Evolutionary conservation across 495 filamentous ascomycete genomes (phyloP), one percentile per base, ranked within the genome.

Genomic region (Penicillium tannophilum): DNA sequence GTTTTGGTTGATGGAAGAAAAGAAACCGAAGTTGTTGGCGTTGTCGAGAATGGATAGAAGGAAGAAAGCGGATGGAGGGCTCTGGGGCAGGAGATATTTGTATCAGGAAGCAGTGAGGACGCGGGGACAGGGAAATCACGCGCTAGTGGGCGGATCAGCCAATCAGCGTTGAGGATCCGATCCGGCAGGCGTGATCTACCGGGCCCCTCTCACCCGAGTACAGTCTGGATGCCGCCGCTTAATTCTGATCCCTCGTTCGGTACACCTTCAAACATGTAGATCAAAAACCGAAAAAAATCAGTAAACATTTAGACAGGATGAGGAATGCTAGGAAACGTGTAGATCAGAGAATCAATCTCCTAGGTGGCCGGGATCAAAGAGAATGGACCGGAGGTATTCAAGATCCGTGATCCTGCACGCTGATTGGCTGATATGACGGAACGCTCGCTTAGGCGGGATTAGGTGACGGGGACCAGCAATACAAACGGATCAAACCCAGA

Each of bases 11-110:
- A 53, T 54, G 60, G 66, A 72, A 71, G 62, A 62, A 62, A 55
- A 61, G 63, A 61, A 52, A 52, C 87, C 67, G 55, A 58, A 56
- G 19, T 47, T 19, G 20, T 51, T 24, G 56, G 28, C 20, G 51
- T 53, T 54, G 57, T 52, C 44, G 51, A 54, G 43, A 43, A 62
- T 63, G 71, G 64, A 71, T 66, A 70, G 62, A 79, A 71, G 76
- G 66, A 59, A 53, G 39, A 52, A 55, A 55, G 44, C 45, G 43
- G 66, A 63, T 56, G 61, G 58, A 63, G 58, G 56, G 39, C 10
- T 23, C 36, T 64, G 70, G 66, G 72, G 72, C 66, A 68, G 67
- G 60, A 61, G 71, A 73, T 80, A 80, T 81, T 82, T 82, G 73
- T 81, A 77, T 70, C 48, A 68, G 64, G 59, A 57, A 51, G 52